These are phyloP conservation scores for Thymus mandschuricus DNA, from an alignment of 257 asterid genomes.

Conservation along the genomic window DNA sequence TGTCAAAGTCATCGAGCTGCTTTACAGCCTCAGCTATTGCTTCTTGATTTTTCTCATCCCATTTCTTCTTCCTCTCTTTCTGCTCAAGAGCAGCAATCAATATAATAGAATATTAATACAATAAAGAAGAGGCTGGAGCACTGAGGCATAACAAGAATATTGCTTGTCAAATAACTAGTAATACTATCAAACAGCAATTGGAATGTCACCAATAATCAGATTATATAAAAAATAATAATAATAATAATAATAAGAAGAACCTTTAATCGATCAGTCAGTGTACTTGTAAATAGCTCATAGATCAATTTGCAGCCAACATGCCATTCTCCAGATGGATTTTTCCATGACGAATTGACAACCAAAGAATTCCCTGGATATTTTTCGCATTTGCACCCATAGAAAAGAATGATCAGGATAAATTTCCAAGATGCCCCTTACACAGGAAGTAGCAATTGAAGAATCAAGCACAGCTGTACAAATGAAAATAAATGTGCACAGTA, in stretches of 20 bases:
- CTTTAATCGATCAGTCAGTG: slow-evolving; percentile 79
- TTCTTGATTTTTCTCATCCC: slow-evolving; percentile 94
- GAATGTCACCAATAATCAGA: slow-evolving; percentile 14
- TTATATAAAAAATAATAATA: too few species aligned
- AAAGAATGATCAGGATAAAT: slow-evolving; percentile 20
- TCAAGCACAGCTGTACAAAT: slow-evolving; percentile 23
- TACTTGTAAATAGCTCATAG: slow-evolving; percentile 81
- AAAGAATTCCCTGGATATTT: slow-evolving; percentile 63
- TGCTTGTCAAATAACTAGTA: slow-evolving; percentile 25
- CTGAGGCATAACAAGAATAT: slow-evolving; percentile 19
- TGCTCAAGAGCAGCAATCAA: slow-evolving; percentile 45
- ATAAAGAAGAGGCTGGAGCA: slow-evolving; percentile 14
- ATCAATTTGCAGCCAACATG: slow-evolving; percentile 88
- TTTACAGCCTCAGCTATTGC: slow-evolving; percentile 88
- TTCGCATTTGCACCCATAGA: slow-evolving; percentile 17
- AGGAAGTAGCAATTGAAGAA: not conserved
- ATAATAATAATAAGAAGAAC: slow-evolving; percentile 37
- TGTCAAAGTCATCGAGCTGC: slow-evolving; percentile 84
- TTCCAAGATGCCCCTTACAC: slow-evolving; percentile 3
- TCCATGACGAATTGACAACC: slow-evolving; percentile 80
- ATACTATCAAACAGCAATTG: slow-evolving; percentile 9
- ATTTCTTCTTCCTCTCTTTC: slow-evolving; percentile 84
- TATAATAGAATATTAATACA: slow-evolving; percentile 13
- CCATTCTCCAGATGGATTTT: slow-evolving; percentile 96
- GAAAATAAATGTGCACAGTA: slow-evolving; percentile 23